A percentile compares a stretch with the other conserved stretches of the same genome.
Conservation (phyloP, 768 basidiomycete genomes). For the Ramaria rubella region DNA sequence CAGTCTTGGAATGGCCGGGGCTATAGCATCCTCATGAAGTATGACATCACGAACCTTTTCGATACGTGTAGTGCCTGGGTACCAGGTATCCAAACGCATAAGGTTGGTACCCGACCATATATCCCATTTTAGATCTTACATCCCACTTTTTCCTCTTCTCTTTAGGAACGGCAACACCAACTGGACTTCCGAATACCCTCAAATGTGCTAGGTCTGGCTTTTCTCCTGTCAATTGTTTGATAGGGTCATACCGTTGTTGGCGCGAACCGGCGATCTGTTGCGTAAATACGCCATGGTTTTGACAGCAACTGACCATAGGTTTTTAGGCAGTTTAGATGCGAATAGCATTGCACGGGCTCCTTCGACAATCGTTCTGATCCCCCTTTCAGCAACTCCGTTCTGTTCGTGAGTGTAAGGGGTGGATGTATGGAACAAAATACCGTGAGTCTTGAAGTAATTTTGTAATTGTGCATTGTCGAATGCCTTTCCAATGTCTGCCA, state of each 20-base stretch:
- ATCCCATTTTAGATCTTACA: too few relatives aligned
- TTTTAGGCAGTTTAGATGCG: too few relatives aligned
- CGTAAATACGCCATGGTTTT: too few relatives aligned
- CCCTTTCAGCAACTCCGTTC: too few relatives aligned
- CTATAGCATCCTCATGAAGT: not conserved
- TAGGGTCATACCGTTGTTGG: not conserved
- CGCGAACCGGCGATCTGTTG: too few relatives aligned
- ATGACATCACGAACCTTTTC: too few relatives aligned
- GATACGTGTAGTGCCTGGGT: not conserved
- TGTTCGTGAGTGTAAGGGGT: too few relatives aligned
- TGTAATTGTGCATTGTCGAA: not conserved
- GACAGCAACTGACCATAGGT: too few relatives aligned
- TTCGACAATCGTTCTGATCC: too few relatives aligned
- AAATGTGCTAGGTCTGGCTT: not conserved
- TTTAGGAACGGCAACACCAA: not conserved
- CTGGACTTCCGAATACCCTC: not conserved
- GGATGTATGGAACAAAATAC: too few relatives aligned
- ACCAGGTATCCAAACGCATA: not conserved
- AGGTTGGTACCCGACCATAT: not conserved
- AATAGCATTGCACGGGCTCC: too few relatives aligned
- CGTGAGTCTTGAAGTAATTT: too few relatives aligned
- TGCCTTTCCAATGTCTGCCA: not conserved
- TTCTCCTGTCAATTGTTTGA: not conserved
- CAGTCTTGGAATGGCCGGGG: not conserved
- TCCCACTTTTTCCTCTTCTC: not conserved